phyloP scores from a whole-genome alignment of 2,329 filamentous ascomycete genomes.

The Cladorrhinum sp. region DNA sequence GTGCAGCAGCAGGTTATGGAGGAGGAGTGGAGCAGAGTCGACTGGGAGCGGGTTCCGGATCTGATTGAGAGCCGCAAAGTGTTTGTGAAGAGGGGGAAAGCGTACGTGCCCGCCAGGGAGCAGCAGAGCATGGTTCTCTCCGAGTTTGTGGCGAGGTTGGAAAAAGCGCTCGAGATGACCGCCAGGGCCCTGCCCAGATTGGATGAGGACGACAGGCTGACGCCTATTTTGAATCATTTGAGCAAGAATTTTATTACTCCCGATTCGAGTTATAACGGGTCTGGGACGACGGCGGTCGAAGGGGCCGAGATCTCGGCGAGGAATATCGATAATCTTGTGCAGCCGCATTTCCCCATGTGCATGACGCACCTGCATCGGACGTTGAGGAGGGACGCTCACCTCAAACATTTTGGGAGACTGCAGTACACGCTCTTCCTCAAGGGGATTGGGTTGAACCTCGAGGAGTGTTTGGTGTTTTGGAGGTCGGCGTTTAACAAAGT shows the following conservation, averaged over 20 bases:
- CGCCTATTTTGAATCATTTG: slow-evolving; percentile 68
- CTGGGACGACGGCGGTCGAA: slow-evolving; percentile 56
- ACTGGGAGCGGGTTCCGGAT: slow-evolving; percentile 91
- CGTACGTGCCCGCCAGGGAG: slow-evolving; percentile 84
- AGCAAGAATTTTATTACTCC: slow-evolving; percentile 94
- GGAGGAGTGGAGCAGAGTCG: slow-evolving; percentile 95
- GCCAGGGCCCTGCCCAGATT: slow-evolving; percentile 86
- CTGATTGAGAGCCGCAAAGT: slow-evolving; percentile 78
- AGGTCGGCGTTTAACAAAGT: slow-evolving; percentile 78
- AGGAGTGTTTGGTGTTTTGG: slow-evolving; percentile 92
- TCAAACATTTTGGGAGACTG: slow-evolving; percentile 89
- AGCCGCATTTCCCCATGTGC: slow-evolving; percentile 86
- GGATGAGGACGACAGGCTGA: slow-evolving; percentile 91
- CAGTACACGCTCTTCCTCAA: slow-evolving; percentile 98
- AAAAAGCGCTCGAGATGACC: slow-evolving; percentile 83
- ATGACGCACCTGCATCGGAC: slow-evolving; percentile 90
- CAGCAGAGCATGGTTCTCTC: slow-evolving; percentile 85
- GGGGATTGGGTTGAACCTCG: slow-evolving; percentile 86
- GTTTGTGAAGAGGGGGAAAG: slow-evolving; percentile 75
- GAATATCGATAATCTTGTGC: slow-evolving; percentile 74
- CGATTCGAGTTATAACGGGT: slow-evolving; percentile 73
- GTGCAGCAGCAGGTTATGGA: slow-evolving; percentile 46
- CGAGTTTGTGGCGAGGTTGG: slow-evolving; percentile 77
- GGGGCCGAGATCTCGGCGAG: slow-evolving; percentile 74
- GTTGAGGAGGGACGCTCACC: slow-evolving; percentile 79